phyloP scores from a whole-genome alignment of 192 early-diverging fungal species.

The Linnemannia zychae region DNA sequence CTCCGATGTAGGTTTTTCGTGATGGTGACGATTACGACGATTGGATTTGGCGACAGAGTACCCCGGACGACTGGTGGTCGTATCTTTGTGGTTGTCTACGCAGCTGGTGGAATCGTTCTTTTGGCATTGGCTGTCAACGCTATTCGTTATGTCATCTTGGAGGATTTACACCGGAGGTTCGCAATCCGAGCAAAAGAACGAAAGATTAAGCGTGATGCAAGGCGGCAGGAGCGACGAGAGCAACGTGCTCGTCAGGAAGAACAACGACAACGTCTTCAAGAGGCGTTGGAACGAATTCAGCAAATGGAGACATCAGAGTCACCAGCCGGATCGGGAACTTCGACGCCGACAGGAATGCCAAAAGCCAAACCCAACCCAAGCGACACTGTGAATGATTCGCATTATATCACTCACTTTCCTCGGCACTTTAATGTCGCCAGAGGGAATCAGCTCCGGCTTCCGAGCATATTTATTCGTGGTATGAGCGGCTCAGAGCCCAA shows the following conservation, averaged over 20 bases:
- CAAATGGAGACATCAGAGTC: neutral
- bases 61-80: conserved; percentile 25
- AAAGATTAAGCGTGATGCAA: conserved; percentile 22
- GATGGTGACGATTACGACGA: conserved; percentile 46
- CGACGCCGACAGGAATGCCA: neutral
- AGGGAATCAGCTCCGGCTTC: neutral
- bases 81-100: conserved; percentile 37
- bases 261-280: neutral
- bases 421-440: neutral
- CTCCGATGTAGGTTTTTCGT: conserved; percentile 34
- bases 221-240: conserved; percentile 14
- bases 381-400: neutral
- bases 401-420: conserved; percentile 19
- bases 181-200: conserved; percentile 22
- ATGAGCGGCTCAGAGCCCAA: neutral
- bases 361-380: neutral
- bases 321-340: no score
- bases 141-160: conserved; percentile 53
- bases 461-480: neutral
- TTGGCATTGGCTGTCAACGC: conserved; percentile 36
- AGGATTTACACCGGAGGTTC: conserved; percentile 34
- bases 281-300: conserved; percentile 6
- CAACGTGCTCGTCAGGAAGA: conserved; percentile 13
- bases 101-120: conserved; percentile 43
- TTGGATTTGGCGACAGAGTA: conserved; percentile 35